Conservation (phyloP, 2,329 filamentous ascomycete species). For the Exophiala sp. region DNA sequence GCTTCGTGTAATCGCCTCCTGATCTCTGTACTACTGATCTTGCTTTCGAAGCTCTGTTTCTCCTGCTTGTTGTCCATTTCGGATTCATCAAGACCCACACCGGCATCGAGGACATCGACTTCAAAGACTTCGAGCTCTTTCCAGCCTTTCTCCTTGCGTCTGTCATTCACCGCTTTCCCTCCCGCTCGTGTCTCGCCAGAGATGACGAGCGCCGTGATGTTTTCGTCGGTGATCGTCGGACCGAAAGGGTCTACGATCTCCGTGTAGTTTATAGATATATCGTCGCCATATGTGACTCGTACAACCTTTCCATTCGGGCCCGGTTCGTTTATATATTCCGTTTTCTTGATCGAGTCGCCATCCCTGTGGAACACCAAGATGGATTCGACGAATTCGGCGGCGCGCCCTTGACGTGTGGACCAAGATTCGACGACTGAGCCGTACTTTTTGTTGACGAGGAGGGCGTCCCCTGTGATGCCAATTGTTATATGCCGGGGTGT, state of each 20-base stretch:
- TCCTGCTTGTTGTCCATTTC: slow-evolving; percentile 42
- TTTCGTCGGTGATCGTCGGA: slow-evolving; percentile 78
- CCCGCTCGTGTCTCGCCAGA: slow-evolving; percentile 84
- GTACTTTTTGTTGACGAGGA: slow-evolving; percentile 86
- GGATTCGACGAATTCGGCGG: slow-evolving; percentile 66
- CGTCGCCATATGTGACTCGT: slow-evolving; percentile 33
- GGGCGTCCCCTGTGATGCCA: slow-evolving; percentile 82
- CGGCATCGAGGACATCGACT: slow-evolving; percentile 74
- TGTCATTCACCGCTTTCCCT: slow-evolving; percentile 81
- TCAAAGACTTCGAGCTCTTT: slow-evolving; percentile 73
- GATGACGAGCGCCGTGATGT: slow-evolving; percentile 76
- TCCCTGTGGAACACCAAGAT: slow-evolving; percentile 58
- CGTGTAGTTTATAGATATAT: slow-evolving; percentile 71
- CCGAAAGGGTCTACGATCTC: slow-evolving; percentile 86
- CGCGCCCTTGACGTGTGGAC: slow-evolving; percentile 66
- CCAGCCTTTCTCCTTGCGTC: slow-evolving; percentile 74
- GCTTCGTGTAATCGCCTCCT: slow-evolving; percentile 44
- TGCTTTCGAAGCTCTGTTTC: slow-evolving; percentile 66
- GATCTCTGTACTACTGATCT: slow-evolving; percentile 91
- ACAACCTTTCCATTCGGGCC: slow-evolving; percentile 41
- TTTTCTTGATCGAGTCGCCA: slow-evolving; percentile 33
- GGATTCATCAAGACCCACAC: slow-evolving; percentile 49
- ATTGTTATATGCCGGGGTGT: slow-evolving; percentile 57
- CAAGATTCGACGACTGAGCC: slow-evolving; percentile 77
- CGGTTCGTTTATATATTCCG: slow-evolving; percentile 34